Evolutionary conservation across 371 early-diverging fungal species (phyloP).

Genomic region (Mucor irregularis): DNA sequence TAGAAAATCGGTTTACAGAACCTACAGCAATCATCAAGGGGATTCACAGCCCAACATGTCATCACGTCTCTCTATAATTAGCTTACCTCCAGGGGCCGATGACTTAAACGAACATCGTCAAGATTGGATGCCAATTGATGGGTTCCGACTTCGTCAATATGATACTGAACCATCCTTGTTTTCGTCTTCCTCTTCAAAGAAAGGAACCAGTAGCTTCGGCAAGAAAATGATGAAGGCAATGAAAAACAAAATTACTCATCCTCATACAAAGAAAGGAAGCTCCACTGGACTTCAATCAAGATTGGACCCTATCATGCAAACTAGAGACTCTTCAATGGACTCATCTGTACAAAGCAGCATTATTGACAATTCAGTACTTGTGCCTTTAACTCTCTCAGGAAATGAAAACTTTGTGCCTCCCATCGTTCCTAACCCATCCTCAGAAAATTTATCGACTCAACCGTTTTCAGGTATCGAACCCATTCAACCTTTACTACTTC

Average conservation of each 20-base stretch:
- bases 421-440: slow-evolving; percentile 3
- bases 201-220: slow-evolving; percentile 20
- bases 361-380: slow-evolving; percentile 71
- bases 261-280: neutral
- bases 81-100: slow-evolving; percentile 3
- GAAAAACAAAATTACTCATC: slow-evolving; percentile 18
- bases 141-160: slow-evolving; percentile 30
- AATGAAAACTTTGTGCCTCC: slow-evolving; percentile 6
- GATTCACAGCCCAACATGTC: neutral
- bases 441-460: neutral
- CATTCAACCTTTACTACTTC: slow-evolving; percentile 9
- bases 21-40: slow-evolving; percentile 11
- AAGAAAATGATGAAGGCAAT: slow-evolving; percentile 43
- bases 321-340: slow-evolving; percentile 5
- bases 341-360: slow-evolving; percentile 79
- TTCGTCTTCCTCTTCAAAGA: slow-evolving; percentile 1
- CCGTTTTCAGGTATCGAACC: slow-evolving; percentile 10
- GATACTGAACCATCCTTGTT: slow-evolving; percentile 29
- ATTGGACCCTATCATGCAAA: slow-evolving; percentile 1
- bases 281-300: neutral
- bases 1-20: slow-evolving; percentile 45
- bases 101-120: neutral
- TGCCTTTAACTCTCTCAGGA: neutral
- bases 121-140: slow-evolving; percentile 49
- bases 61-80: slow-evolving; percentile 10